Percentiles rank a stretch among this genome's conserved stretches.
These are phyloP conservation scores for Dothideomycetidae sp. DNA, from an alignment of 2,329 filamentous ascomycete species.

Conservation along the genomic window DNA sequence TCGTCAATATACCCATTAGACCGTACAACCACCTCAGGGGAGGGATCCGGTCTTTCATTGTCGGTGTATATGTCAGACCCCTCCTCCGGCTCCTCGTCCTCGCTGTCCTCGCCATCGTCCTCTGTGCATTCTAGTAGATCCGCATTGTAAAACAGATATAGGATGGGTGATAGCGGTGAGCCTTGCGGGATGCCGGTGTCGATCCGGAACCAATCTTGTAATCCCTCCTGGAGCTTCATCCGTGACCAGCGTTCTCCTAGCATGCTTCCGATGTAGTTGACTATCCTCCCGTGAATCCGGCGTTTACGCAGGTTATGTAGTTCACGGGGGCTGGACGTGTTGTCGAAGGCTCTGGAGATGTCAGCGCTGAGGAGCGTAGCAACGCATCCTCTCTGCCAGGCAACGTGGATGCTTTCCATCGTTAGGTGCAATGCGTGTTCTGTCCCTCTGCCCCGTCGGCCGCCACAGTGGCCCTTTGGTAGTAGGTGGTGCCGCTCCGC, in stretches of 20 bases:
- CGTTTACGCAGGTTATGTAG: slow-evolving; percentile 21
- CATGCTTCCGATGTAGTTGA: slow-evolving; percentile 19
- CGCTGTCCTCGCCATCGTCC: too few relatives aligned
- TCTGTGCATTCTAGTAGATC: too few relatives aligned
- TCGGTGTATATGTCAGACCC: slow-evolving; percentile 10
- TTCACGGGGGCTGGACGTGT: slow-evolving; percentile 25
- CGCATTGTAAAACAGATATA: slow-evolving; percentile 23
- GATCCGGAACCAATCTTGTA: slow-evolving; percentile 12
- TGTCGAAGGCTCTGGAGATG: slow-evolving; percentile 20
- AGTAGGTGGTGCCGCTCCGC: slow-evolving; percentile 16
- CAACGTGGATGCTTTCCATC: slow-evolving; percentile 16
- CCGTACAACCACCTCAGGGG: too few relatives aligned
- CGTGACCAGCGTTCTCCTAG: slow-evolving; percentile 15
- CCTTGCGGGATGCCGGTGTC: slow-evolving; percentile 21
- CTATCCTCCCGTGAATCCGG: slow-evolving; percentile 16
- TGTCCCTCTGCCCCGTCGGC: slow-evolving; percentile 16
- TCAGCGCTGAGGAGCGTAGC: slow-evolving; percentile 22
- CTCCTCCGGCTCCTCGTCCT: slow-evolving; percentile 14
- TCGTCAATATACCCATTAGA: slow-evolving; percentile 20
- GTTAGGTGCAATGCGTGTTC: slow-evolving; percentile 20
- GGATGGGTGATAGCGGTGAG: slow-evolving; percentile 20
- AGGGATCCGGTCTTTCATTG: too few relatives aligned
- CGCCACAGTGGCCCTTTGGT: slow-evolving; percentile 18
- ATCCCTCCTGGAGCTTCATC: slow-evolving; percentile 11
- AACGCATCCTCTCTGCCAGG: slow-evolving; percentile 15